phyloP scores from a whole-genome alignment of 75 land plant genomes.

The Isoetes taiwanensis region DNA sequence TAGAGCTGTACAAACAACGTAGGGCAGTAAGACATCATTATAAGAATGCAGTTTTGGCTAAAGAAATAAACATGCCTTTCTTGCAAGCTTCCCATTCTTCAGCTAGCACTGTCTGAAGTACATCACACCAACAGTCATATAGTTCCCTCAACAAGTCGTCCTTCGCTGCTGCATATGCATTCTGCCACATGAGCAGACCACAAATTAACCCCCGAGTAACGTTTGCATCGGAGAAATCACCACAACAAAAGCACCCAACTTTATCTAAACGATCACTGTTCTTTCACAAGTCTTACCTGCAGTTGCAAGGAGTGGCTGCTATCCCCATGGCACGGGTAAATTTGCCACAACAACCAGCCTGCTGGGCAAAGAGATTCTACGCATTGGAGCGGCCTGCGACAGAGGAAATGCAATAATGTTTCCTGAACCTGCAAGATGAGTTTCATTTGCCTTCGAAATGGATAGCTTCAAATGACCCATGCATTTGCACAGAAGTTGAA shows the following conservation, averaged over 20 bases:
- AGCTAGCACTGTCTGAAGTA: conserved; percentile 37
- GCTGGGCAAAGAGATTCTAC: conserved; percentile 79
- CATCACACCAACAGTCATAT: conserved; percentile 77
- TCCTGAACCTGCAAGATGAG: conserved; percentile 66
- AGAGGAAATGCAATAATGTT: conserved; percentile 51
- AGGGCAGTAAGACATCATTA: background rate
- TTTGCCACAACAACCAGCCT: conserved; percentile 81
- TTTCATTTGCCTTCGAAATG: too few species aligned
- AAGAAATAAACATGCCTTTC: conserved; percentile 39
- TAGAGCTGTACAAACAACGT: background rate
- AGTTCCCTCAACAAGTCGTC: conserved; percentile 35
- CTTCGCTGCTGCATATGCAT: conserved; percentile 36
- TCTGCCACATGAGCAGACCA: too few species aligned
- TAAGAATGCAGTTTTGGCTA: background rate
- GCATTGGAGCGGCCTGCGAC: conserved; percentile 55
- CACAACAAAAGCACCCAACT: too few species aligned
- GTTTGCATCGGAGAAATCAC: too few species aligned
- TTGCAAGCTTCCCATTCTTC: conserved; percentile 86
- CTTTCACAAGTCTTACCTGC: too few species aligned
- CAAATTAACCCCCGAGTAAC: too few species aligned
- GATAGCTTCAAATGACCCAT: too few species aligned
- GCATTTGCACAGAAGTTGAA: too few species aligned
- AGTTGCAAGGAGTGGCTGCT: too few species aligned
- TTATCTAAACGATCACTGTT: too few species aligned
- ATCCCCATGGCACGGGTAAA: conserved; percentile 69